phyloP scores from a whole-genome alignment of 2,329 filamentous ascomycete genomes.

The Fusarium pininemorale region DNA sequence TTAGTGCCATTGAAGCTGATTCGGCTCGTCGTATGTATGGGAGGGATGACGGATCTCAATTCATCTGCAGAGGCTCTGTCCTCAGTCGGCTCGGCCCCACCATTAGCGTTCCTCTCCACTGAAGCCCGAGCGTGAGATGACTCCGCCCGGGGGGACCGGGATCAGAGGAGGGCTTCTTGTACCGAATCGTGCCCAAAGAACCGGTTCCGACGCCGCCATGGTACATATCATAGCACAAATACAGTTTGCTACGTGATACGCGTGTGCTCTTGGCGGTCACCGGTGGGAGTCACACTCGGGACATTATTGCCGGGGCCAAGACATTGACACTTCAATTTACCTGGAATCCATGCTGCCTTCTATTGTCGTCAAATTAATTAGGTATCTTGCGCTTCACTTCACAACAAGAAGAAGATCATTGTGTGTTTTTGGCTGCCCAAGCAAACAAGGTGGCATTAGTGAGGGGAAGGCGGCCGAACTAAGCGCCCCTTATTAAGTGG shows the following conservation, averaged over 20 bases:
- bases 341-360: neutral
- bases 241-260: neutral
- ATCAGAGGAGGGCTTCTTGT: neutral
- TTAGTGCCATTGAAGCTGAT: conserved; percentile 11
- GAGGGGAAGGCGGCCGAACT: conserved; percentile 33
- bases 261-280: conserved; percentile 11
- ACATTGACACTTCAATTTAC: neutral
- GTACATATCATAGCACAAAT: neutral
- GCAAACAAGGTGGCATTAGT: conserved; percentile 44
- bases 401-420: conserved; percentile 7
- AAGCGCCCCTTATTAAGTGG: conserved; percentile 37
- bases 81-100: conserved; percentile 24
- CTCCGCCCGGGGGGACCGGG: conserved; percentile 17
- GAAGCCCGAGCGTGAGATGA: conserved; percentile 20
- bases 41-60: neutral
- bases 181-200: conserved; percentile 22
- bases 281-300: conserved; percentile 30
- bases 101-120: conserved; percentile 10
- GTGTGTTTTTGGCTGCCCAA: conserved; percentile 29
- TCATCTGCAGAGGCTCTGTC: conserved; percentile 34
- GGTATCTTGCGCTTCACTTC: conserved; percentile 7
- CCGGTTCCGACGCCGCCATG: conserved; percentile 18
- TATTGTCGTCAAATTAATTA: neutral
- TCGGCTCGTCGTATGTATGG: conserved; percentile 23
- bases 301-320: conserved; percentile 31